Percentiles rank a stretch among this genome's conserved stretches.
Conservation (phyloP, 2,329 filamentous ascomycete genomes). For the Colletotrichum sublineola region DNA sequence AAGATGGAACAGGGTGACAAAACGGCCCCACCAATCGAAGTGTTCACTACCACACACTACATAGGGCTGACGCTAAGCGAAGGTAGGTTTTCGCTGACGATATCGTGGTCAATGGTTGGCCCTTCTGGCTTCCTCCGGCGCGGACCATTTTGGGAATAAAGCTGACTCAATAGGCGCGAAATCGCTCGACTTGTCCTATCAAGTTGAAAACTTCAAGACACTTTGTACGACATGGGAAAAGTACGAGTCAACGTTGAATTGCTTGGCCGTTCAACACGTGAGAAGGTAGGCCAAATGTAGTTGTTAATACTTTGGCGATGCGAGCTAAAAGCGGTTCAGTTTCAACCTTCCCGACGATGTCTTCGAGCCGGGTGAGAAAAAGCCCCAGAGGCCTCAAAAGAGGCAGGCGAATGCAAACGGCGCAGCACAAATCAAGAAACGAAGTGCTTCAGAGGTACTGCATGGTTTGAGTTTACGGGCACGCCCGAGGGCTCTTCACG, state of each 20-base stretch:
- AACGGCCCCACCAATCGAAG: conserved; percentile 49
- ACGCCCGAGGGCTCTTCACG: conserved; percentile 14
- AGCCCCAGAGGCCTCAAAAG: conserved; percentile 68
- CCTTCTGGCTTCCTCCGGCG: neutral
- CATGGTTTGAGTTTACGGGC: conserved; percentile 14
- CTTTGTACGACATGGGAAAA: conserved; percentile 82
- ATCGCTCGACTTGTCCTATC: conserved; percentile 81
- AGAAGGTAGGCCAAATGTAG: conserved; percentile 75
- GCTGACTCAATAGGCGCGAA: conserved; percentile 69
- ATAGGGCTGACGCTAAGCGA: conserved; percentile 86
- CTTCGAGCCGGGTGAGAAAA: conserved; percentile 83
- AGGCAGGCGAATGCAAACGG: conserved; percentile 53
- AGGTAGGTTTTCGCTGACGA: conserved; percentile 65
- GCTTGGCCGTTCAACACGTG: conserved; percentile 84
- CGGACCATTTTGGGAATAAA: conserved; percentile 7
- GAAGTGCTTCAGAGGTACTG: conserved; percentile 61
- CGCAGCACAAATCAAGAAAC: conserved; percentile 60
- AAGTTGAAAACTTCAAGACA: conserved; percentile 89
- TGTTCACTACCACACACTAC: conserved; percentile 95
- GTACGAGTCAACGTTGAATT: conserved; percentile 81
- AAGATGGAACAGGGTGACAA: neutral
- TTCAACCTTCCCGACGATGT: conserved; percentile 91
- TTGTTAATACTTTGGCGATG: neutral
- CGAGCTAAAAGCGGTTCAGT: conserved; percentile 60
- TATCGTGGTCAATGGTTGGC: conserved; percentile 37